Conservation (phyloP, 2,329 filamentous ascomycete species). For the Aspergillus tubingensis region DNA sequence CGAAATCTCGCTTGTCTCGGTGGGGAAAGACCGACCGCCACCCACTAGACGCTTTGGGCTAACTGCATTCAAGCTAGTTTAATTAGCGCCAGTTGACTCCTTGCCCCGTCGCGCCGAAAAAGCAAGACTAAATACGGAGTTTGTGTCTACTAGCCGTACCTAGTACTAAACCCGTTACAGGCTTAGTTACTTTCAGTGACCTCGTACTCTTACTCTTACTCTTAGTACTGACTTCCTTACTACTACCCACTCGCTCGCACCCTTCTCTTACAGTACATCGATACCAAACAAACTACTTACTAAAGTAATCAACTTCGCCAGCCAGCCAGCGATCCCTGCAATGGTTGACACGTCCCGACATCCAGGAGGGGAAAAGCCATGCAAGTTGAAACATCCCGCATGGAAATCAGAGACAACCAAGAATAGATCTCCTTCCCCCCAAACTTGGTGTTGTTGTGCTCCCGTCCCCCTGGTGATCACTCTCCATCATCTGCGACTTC, state of each 20-base stretch:
- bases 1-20: conserved; percentile 29
- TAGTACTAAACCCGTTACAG: too few relatives aligned
- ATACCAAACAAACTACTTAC: neutral
- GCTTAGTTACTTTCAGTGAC: too few relatives aligned
- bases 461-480: neutral
- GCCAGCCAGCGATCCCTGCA: conserved; percentile 19
- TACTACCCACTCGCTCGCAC: neutral
- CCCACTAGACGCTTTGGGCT: conserved; percentile 15
- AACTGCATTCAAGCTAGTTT: conserved; percentile 19
- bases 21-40: conserved; percentile 20
- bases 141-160: too few relatives aligned
- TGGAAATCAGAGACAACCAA: conserved; percentile 9
- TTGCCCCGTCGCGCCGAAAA: conserved; percentile 1
- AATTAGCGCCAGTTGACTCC: conserved; percentile 14
- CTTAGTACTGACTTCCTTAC: too few relatives aligned
- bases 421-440: neutral
- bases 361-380: conserved; percentile 4
- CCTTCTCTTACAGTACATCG: neutral
- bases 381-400: conserved; percentile 9
- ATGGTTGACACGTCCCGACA: conserved; percentile 21
- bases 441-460: neutral
- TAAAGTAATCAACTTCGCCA: neutral
- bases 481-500: neutral
- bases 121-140: neutral
- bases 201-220: too few relatives aligned